Percentiles rank a stretch among this genome's conserved stretches.
These are phyloP conservation scores for Salix exigua DNA, from an alignment of 345 rosid genomes.

Conservation along the genomic window DNA sequence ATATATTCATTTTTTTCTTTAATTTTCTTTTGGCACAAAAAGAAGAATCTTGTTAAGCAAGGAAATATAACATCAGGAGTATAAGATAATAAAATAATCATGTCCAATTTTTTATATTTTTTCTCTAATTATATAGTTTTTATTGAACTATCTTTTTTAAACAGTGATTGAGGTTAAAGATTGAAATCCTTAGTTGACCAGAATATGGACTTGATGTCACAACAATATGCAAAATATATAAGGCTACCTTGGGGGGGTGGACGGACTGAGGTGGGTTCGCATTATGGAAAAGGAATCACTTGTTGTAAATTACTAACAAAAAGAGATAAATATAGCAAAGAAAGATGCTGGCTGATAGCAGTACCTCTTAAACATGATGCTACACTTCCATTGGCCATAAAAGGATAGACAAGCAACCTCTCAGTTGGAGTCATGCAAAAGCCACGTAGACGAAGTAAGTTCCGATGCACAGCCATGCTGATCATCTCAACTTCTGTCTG, in stretches of 20 bases:
- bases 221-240: neutral
- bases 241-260: neutral
- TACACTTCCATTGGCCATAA: slow-evolving; percentile 87
- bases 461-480: slow-evolving; percentile 92
- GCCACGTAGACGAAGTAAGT: slow-evolving; percentile 77
- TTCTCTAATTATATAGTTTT: neutral
- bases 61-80: neutral
- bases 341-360: slow-evolving; percentile 5
- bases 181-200: neutral
- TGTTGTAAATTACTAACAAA: neutral
- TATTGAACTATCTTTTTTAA: neutral
- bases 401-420: slow-evolving; percentile 85
- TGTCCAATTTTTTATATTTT: neutral
- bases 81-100: neutral
- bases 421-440: slow-evolving; percentile 98
- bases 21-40: neutral
- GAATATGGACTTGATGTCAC: neutral
- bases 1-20: neutral
- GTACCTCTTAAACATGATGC: slow-evolving; percentile 93
- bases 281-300: neutral
- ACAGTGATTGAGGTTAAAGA: neutral
- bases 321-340: neutral
- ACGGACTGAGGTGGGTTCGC: neutral
- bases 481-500: slow-evolving; percentile 94
- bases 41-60: neutral